Evolutionary conservation across 2,329 filamentous ascomycete genomes (phyloP).

Genomic region (Phoma sp.): DNA sequence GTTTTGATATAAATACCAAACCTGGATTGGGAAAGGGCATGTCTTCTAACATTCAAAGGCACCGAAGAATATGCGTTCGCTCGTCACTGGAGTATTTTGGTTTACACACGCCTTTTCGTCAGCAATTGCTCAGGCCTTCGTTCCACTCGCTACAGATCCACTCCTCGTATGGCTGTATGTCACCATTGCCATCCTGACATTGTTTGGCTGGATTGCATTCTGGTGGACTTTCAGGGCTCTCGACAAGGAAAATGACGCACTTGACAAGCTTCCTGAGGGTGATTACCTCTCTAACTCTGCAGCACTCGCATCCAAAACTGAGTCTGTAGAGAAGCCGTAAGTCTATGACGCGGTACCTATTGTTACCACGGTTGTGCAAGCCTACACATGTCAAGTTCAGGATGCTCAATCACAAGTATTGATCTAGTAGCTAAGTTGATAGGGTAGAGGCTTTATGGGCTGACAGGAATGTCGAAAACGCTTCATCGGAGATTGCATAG

Average conservation of each 20-base stretch:
- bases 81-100: slow-evolving; percentile 39
- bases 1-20: too few relatives aligned
- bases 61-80: slow-evolving; percentile 63
- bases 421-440: too few relatives aligned
- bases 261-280: slow-evolving; percentile 40
- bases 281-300: slow-evolving; percentile 25
- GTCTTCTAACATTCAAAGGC: slow-evolving; percentile 58
- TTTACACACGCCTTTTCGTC: slow-evolving; percentile 42
- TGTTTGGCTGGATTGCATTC: slow-evolving; percentile 37
- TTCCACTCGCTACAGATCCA: slow-evolving; percentile 28
- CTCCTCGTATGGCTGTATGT: slow-evolving; percentile 37
- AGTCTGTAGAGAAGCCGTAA: slow-evolving; percentile 11
- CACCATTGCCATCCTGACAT: slow-evolving; percentile 39
- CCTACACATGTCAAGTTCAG: too few relatives aligned
- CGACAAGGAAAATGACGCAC: slow-evolving; percentile 38
- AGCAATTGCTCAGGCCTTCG: slow-evolving; percentile 29
- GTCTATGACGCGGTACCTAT: background rate
- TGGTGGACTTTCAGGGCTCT: slow-evolving; percentile 37
- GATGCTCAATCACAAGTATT: too few relatives aligned
- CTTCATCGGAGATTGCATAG: too few relatives aligned
- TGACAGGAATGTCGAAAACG: too few relatives aligned
- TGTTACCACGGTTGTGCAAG: too few relatives aligned
- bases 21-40: too few relatives aligned
- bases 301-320: slow-evolving; percentile 18
- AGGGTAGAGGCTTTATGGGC: too few relatives aligned